These are phyloP conservation scores for Fusarium begoniae DNA, from an alignment of 2,329 filamentous ascomycete genomes.

Conservation along the genomic window DNA sequence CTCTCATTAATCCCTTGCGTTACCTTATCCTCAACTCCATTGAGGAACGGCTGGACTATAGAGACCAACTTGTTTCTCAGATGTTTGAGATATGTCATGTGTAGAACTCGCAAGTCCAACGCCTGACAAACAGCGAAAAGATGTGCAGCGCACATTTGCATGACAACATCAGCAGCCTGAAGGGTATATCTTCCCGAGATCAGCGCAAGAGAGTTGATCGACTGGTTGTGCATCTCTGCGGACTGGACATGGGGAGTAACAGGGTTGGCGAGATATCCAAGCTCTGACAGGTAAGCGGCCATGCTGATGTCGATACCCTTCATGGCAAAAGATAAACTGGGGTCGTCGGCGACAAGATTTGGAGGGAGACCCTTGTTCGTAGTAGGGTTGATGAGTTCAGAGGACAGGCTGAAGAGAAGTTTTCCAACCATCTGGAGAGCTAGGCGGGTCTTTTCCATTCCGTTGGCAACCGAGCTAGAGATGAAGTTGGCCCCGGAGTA, in stretches of 20 bases:
- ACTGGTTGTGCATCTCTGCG: not conserved
- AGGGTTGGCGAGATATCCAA: not conserved
- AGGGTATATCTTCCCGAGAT: not conserved
- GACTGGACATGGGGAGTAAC: not conserved
- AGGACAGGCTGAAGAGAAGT: not conserved
- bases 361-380: not conserved
- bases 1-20: not conserved
- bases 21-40: rapidly evolving
- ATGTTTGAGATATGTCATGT: not conserved
- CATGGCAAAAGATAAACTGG: not conserved
- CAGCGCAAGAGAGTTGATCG: not conserved
- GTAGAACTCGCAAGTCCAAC: not conserved
- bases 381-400: not conserved
- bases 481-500: not conserved
- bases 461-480: not conserved
- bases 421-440: not conserved
- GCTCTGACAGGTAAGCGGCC: not conserved
- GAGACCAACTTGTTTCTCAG: not conserved
- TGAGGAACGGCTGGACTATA: rapidly evolving
- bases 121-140: not conserved
- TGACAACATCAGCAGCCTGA: not conserved
- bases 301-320: not conserved
- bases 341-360: rapidly evolving
- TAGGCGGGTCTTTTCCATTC: not conserved
- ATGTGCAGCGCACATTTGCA: not conserved